Base-by-base conservation (phyloP, 176 grass and related monocot genomes). In the Stipa capillata region DNA sequence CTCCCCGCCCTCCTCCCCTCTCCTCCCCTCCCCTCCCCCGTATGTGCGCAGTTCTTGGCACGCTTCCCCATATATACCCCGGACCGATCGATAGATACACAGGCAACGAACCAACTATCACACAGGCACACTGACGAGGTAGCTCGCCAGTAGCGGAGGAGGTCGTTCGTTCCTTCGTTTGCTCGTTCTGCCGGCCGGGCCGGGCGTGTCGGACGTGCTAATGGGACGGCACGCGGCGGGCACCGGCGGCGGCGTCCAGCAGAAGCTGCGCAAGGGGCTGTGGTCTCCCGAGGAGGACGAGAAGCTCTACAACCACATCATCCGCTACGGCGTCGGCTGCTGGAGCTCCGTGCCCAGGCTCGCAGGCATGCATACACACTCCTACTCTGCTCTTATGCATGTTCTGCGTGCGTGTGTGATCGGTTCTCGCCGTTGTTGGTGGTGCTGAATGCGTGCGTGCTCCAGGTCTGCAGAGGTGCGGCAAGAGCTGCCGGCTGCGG, bases 241-340 rank as follows among this genome's bases (percentile, higher is more conserved):
- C 90, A 57, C 74, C n/a, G 63, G 72, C 87, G 86, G 49, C 89
- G 83, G 68, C 74, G 81, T 64, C 66, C 87, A 89, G 87, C 89
- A 87, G 73, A 95, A 95, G 89, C 87, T 95, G 33, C 90, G 93
- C 53, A 95, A 95, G 85, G 93, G 93, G 7, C 75, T 95, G 17
- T 95, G 93, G 93, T 95, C 93, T 16, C 93, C 93, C 24, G 93
- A 95, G 82, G 93, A 95, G 49, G 93, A 95, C 83, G 93, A 95
- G 81, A 95, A 90, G 93, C 85, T 95, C 64, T 95, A 92, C 93
- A 95, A 90, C 33, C 93, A 95, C 87, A 92, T 95, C 93, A 90
- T 92, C 81, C 87, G 74, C 32, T 92, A 85, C 65, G 93, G 93
- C 24, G 93, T 95, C 45, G 93, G 93, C 11, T 95, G 93, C 85